Evolutionary conservation across 495 filamentous ascomycete species (phyloP).

Genomic region (Xylaria curta): DNA sequence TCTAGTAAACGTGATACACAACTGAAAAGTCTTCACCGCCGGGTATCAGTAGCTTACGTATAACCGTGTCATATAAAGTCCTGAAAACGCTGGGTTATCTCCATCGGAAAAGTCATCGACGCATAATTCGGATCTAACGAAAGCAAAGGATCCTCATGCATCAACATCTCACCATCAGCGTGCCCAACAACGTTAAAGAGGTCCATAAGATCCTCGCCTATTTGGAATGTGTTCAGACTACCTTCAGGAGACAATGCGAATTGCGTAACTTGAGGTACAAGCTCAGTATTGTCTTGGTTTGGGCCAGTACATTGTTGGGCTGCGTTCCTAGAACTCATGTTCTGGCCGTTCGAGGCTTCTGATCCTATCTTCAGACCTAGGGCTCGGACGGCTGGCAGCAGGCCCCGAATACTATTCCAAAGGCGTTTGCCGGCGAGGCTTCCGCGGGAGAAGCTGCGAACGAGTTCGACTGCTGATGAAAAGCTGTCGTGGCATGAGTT

Average conservation of each 20-base stretch:
- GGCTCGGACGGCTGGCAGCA: constrained; percentile 17
- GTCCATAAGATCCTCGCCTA: constrained; percentile 25
- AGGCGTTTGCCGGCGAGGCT: constrained; percentile 64
- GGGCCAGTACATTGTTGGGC: neutral
- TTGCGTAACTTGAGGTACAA: neutral
- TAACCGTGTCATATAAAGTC: constrained; percentile 19
- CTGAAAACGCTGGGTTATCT: constrained; percentile 22
- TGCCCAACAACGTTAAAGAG: constrained; percentile 27
- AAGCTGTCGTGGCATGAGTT: constrained; percentile 65
- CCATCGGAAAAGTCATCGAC: constrained; percentile 14
- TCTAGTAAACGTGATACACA: neutral
- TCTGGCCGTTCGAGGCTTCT: neutral
- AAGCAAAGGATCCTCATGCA: constrained; percentile 1
- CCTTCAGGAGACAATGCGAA: neutral
- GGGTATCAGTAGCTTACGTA: neutral
- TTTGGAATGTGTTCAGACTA: constrained; percentile 21
- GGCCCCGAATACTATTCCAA: constrained; percentile 56
- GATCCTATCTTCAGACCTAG: constrained; percentile 21
- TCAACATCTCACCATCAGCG: constrained; percentile 7
- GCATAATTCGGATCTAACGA: neutral
- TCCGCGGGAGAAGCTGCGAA: constrained; percentile 63
- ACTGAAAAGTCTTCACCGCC: neutral
- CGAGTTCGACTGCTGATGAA: constrained; percentile 69
- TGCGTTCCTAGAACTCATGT: neutral
- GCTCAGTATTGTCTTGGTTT: neutral